A percentile compares a stretch with the other conserved stretches of the same genome.
phyloP scores from a whole-genome alignment of 106 monocot species.

The Platanthera zijinensis region DNA sequence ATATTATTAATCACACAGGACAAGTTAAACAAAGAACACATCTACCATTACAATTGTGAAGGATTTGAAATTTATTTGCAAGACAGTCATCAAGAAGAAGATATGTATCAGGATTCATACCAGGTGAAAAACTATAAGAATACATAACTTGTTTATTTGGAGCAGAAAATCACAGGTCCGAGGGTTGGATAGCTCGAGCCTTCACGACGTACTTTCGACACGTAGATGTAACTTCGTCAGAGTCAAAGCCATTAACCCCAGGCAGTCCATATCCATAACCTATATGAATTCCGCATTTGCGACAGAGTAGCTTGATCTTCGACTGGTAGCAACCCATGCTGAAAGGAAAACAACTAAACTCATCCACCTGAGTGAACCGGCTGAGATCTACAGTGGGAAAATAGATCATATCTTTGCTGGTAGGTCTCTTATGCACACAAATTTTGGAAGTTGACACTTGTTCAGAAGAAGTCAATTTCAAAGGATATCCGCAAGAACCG shows the following conservation, averaged over 20 bases:
- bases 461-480: slow-evolving; percentile 66
- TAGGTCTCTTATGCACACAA: slow-evolving; percentile 29
- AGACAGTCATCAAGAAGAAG: not conserved
- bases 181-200: slow-evolving; percentile 43
- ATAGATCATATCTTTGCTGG: slow-evolving; percentile 49
- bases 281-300: slow-evolving; percentile 46
- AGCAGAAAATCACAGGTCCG: slow-evolving; percentile 11
- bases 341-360: slow-evolving; percentile 46
- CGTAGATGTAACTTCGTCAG: slow-evolving; percentile 13
- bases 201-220: slow-evolving; percentile 50
- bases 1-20: too few species aligned
- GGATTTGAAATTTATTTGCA: too few species aligned
- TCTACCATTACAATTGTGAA: too few species aligned
- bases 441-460: slow-evolving; percentile 29
- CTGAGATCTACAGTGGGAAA: slow-evolving; percentile 54
- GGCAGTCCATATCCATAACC: slow-evolving; percentile 34
- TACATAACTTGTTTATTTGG: not conserved
- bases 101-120: too few species aligned
- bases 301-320: slow-evolving; percentile 66
- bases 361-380: slow-evolving; percentile 60
- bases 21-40: too few species aligned
- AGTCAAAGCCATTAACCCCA: slow-evolving; percentile 29
- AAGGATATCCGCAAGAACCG: slow-evolving; percentile 48
- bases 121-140: not conserved
- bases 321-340: slow-evolving; percentile 24